Evolutionary conservation across 345 rosid species (phyloP).

Genomic region (Arabidopsis arenosa): DNA sequence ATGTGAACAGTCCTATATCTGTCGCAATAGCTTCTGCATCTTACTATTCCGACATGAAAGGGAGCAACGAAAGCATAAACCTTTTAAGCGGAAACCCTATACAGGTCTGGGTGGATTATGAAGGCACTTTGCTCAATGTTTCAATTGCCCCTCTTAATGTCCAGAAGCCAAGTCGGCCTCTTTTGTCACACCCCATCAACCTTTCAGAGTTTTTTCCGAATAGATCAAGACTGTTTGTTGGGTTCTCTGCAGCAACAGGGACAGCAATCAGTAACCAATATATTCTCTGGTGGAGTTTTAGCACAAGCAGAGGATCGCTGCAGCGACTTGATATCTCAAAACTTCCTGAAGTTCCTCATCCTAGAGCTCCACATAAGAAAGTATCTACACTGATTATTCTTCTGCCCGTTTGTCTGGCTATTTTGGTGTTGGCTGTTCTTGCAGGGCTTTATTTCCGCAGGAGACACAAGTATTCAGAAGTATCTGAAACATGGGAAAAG

Average conservation of each 20-base stretch:
- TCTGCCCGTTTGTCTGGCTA: slow-evolving; percentile 31
- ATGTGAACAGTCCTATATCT: slow-evolving; percentile 57
- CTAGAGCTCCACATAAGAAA: slow-evolving; percentile 22
- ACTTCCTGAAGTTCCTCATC: slow-evolving; percentile 61
- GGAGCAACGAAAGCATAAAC: slow-evolving; percentile 34
- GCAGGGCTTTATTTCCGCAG: slow-evolving; percentile 37
- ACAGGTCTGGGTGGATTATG: slow-evolving; percentile 73
- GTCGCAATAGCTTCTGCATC: slow-evolving; percentile 42
- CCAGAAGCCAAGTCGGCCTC: slow-evolving; percentile 54
- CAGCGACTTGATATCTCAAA: slow-evolving; percentile 49
- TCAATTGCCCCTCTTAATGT: slow-evolving; percentile 50
- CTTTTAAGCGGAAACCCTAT: slow-evolving; percentile 53
- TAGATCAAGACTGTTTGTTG: slow-evolving; percentile 49
- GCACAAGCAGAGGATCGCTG: slow-evolving; percentile 47
- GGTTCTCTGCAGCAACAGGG: slow-evolving; percentile 74
- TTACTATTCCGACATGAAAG: slow-evolving; percentile 44
- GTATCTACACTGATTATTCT: slow-evolving; percentile 23
- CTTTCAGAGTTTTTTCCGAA: slow-evolving; percentile 49
- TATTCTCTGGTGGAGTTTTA: slow-evolving; percentile 74
- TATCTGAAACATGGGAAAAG: slow-evolving; percentile 67
- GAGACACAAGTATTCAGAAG: slow-evolving; percentile 63
- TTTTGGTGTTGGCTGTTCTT: slow-evolving; percentile 32
- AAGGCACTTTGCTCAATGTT: slow-evolving; percentile 51
- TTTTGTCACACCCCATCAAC: slow-evolving; percentile 53
- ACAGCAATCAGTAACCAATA: slow-evolving; percentile 47